phyloP scores from a whole-genome alignment of 352 stramenopile species.

The Stramenopiles sp. region DNA sequence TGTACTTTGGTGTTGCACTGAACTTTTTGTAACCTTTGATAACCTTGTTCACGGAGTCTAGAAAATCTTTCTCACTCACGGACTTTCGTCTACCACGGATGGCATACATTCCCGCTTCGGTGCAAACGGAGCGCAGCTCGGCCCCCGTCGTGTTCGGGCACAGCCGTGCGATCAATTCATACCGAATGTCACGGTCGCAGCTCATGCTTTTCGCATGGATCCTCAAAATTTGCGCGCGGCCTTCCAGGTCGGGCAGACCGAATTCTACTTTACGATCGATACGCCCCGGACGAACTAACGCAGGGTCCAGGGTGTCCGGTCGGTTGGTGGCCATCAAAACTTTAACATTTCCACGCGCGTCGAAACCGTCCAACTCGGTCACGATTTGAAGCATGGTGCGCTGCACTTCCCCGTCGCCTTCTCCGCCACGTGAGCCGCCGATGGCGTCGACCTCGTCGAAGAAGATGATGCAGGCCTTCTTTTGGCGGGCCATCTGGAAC shows the following conservation, averaged over 20 bases:
- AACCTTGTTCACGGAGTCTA: conserved; percentile 98
- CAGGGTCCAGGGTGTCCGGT: conserved; percentile 85
- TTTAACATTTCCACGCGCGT: conserved; percentile 97
- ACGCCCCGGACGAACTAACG: conserved; percentile 77
- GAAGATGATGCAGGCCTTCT: conserved; percentile 96
- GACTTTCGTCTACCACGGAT: conserved; percentile 93
- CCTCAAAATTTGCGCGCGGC: conserved; percentile 92
- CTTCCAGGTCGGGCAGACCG: conserved; percentile 89
- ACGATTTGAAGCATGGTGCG: conserved; percentile 99
- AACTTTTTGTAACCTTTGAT: conserved; percentile 99
- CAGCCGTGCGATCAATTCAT: conserved; percentile 87
- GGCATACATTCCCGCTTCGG: conserved; percentile 93
- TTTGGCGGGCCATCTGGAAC: conserved; percentile 97
- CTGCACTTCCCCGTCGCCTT: conserved; percentile 97
- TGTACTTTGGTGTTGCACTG: conserved; percentile 97
- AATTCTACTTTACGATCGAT: conserved; percentile 99
- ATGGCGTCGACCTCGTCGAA: conserved; percentile 99
- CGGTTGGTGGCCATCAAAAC: conserved; percentile 95
- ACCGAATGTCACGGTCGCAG: conserved; percentile 92
- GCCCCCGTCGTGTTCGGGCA: conserved; percentile 96
- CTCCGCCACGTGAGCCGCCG: conserved; percentile 69
- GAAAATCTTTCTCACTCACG: conserved; percentile 97
- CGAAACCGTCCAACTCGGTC: conserved; percentile 95
- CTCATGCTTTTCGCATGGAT: conserved; percentile 99
- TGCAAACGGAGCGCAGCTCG: conserved; percentile 92